phyloP scores from a whole-genome alignment of 1,284 basidiomycete genomes.

The Cryptococcus maquisensis region DNA sequence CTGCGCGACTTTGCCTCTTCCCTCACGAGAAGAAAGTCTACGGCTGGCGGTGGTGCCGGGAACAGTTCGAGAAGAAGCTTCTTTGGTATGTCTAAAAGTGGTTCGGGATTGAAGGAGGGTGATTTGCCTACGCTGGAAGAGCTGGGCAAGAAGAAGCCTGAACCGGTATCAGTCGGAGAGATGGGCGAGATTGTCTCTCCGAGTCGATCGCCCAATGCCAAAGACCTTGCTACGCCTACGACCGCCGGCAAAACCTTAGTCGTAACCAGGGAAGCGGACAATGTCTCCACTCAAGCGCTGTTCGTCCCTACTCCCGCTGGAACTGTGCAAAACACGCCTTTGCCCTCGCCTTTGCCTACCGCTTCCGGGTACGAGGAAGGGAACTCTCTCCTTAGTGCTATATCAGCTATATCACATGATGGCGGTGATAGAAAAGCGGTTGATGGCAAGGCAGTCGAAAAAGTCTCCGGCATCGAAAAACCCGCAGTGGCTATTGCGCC shows the following conservation, averaged over 20 bases:
- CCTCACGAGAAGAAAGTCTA: constrained; percentile 24
- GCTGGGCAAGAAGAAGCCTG: neutral
- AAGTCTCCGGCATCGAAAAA: too few species aligned
- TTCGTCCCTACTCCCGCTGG: constrained; percentile 4
- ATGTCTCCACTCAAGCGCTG: constrained; percentile 7
- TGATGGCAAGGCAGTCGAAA: too few species aligned
- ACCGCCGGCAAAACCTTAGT: too few species aligned
- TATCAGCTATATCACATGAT: too few species aligned
- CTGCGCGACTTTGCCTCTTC: constrained; percentile 22
- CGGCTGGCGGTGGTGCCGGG: constrained; percentile 4
- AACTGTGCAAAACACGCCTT: neutral
- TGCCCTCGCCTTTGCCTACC: neutral
- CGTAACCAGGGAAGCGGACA: neutral
- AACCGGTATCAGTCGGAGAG: neutral
- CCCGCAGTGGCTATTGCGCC: neutral
- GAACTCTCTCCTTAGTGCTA: neutral
- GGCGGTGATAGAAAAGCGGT: too few species aligned
- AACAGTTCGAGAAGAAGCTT: constrained; percentile 4
- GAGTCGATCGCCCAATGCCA: too few species aligned
- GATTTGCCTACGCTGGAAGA: neutral
- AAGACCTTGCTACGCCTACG: too few species aligned
- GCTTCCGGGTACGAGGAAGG: neutral
- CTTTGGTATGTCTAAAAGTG: neutral
- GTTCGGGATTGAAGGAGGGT: neutral
- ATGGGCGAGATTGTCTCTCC: neutral